phyloP scores from a whole-genome alignment of 2,329 filamentous ascomycete species.

The Didymella keratinophila region DNA sequence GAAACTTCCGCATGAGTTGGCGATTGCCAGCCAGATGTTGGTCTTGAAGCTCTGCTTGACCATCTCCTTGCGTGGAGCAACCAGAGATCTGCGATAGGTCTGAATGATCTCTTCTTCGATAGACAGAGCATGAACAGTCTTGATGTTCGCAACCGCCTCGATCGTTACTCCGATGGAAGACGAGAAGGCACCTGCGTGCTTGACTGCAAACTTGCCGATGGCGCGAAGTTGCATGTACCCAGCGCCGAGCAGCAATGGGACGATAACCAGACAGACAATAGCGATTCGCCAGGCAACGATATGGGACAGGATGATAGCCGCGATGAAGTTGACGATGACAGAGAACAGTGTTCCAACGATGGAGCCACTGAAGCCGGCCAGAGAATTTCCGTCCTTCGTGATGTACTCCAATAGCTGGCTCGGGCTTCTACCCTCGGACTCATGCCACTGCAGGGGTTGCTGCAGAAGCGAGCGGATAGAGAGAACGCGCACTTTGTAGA shows the following conservation, averaged over 20 bases:
- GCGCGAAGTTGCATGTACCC: conserved; percentile 73
- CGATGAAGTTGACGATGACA: conserved; percentile 72
- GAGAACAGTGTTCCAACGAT: conserved; percentile 75
- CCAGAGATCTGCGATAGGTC: conserved; percentile 56
- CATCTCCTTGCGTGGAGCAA: conserved; percentile 59
- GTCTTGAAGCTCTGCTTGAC: conserved; percentile 59
- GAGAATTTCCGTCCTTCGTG: conserved; percentile 71
- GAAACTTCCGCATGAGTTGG: conserved; percentile 68
- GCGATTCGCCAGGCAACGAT: conserved; percentile 80
- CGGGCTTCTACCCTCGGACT: conserved; percentile 69
- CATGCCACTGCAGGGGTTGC: conserved; percentile 75
- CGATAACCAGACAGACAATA: conserved; percentile 72
- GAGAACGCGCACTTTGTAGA: conserved; percentile 69
- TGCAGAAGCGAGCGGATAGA: conserved; percentile 71
- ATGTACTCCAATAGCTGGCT: conserved; percentile 71
- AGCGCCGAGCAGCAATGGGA: conserved; percentile 72
- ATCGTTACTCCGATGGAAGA: conserved; percentile 61
- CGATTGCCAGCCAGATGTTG: conserved; percentile 68
- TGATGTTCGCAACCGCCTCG: conserved; percentile 62
- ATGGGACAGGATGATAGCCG: conserved; percentile 72
- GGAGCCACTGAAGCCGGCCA: conserved; percentile 74
- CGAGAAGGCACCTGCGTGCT: conserved; percentile 60
- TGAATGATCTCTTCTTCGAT: conserved; percentile 59
- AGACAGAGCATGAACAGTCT: conserved; percentile 60
- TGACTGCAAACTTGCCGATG: conserved; percentile 66